Evolutionary conservation across 116 monocot species (phyloP).

Genomic region (Dioscorea cayenensis): DNA sequence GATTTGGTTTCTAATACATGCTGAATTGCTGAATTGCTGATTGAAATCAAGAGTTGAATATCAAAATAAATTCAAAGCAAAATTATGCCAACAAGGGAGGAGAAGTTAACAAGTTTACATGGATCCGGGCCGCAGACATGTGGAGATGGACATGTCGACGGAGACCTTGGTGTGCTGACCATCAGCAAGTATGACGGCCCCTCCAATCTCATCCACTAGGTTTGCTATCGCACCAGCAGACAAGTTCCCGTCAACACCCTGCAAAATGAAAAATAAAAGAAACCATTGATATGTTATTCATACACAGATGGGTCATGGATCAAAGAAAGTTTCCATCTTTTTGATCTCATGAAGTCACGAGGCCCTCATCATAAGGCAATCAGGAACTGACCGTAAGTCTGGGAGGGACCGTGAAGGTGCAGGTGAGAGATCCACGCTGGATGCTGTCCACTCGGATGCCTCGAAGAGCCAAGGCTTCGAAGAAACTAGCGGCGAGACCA

Average conservation of each 20-base stretch:
- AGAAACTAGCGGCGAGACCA: conserved; percentile 41
- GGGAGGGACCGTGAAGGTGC: conserved; percentile 75
- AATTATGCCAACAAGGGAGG: neutral
- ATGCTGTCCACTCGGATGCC: conserved; percentile 61
- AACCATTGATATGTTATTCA: too few species aligned
- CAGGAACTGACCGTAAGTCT: conserved; percentile 53
- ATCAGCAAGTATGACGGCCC: conserved; percentile 25
- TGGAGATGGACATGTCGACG: conserved; percentile 65
- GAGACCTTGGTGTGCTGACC: conserved; percentile 56
- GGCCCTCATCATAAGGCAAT: neutral
- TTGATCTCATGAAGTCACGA: too few species aligned
- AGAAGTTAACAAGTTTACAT: conserved; percentile 16
- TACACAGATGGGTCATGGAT: too few species aligned
- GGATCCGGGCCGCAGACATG: conserved; percentile 33
- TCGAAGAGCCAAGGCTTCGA: conserved; percentile 52
- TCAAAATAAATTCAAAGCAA: neutral
- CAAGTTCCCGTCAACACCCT: conserved; percentile 51
- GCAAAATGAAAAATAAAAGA: neutral
- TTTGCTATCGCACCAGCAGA: conserved; percentile 59
- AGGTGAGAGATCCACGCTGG: conserved; percentile 50
- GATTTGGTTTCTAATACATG: too few species aligned
- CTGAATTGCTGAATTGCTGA: too few species aligned
- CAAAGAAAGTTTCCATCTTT: too few species aligned
- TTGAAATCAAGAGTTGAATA: too few species aligned
- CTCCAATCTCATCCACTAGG: conserved; percentile 73